Base-by-base conservation (phyloP, 257 asterid genomes). In the Ophiorrhiza pumila region DNA sequence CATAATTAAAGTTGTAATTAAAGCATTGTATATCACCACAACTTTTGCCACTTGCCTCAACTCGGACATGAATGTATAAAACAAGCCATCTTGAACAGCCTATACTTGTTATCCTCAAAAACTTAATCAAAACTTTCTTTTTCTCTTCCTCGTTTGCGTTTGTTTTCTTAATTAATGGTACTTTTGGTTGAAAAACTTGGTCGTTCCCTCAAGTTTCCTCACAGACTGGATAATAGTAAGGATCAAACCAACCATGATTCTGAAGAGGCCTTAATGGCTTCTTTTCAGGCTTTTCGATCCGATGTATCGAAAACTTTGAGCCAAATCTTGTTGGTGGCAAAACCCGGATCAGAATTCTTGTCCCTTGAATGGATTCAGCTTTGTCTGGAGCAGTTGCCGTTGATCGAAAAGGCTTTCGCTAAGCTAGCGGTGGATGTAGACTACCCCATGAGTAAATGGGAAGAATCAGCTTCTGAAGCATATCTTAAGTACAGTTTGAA, bases 361-460 rank as follows among this genome's bases (percentile, higher is more conserved):
- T 83, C 93, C 6, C 60, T 80, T 56, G 29, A 45, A 23, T 83
- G 84, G 67, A 52, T 79, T 62, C 62, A 68, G 9, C 78, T 71
- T 10, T 87, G 85, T 63, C 78, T 89, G 27, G 85, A 83, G 69
- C 73, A 80, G 55, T 74, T 88, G 3, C 76, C 75, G 45, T 1
- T 79, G 58, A 71, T 73, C 43, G 77, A 80, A 81, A 68, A 56
- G 64, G 91, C 95, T 31, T 87, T 91, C 20, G 81, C 89, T 0
- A 76, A 79, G 63, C 72, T 90, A 68, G 87, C 73, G 71, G 81
- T 79, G 46, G 85, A 83, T 61, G 60, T 88, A 47, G 93, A 90
- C 78, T 76, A 82, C 58, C 96, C 93, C 18, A 81, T 82, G 82
- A 71, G 22, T 41, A 77, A 50, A 71, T 90, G 90, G 97, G 82